phyloP scores from a whole-genome alignment of 306 rosid genomes.

The Prosopis cineraria region DNA sequence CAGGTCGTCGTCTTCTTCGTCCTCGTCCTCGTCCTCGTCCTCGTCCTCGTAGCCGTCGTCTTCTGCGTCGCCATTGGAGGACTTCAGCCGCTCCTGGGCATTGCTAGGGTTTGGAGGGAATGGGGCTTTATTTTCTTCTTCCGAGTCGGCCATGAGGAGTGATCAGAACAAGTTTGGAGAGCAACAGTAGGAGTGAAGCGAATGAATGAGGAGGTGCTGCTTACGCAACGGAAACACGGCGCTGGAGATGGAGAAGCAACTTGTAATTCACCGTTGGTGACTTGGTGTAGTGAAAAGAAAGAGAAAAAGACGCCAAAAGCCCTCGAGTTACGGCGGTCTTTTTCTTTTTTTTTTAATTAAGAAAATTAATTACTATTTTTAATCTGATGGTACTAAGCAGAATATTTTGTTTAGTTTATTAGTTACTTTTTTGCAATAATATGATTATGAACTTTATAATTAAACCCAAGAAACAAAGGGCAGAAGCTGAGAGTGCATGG shows the following conservation, averaged over 20 bases:
- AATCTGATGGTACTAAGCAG: too few species aligned
- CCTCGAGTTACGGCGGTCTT: too few species aligned
- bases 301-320: too few species aligned
- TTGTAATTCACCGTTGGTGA: not conserved
- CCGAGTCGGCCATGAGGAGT: constrained; percentile 49
- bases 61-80: constrained; percentile 42
- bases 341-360: too few species aligned
- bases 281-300: too few species aligned
- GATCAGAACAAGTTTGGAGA: constrained; percentile 14
- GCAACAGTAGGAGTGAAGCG: not conserved
- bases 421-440: too few species aligned
- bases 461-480: not conserved
- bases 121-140: constrained; percentile 39
- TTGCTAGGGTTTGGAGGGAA: constrained; percentile 48
- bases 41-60: constrained; percentile 44
- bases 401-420: not conserved
- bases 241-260: not conserved
- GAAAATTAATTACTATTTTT: not conserved
- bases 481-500: too few species aligned
- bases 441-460: not conserved
- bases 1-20: constrained; percentile 39
- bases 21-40: constrained; percentile 34
- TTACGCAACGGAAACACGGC: not conserved
- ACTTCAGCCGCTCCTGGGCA: constrained; percentile 31
- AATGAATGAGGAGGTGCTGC: not conserved